Evolutionary conservation across 2,329 filamentous ascomycete genomes (phyloP).

Genomic region (Clonostachys byssicola): DNA sequence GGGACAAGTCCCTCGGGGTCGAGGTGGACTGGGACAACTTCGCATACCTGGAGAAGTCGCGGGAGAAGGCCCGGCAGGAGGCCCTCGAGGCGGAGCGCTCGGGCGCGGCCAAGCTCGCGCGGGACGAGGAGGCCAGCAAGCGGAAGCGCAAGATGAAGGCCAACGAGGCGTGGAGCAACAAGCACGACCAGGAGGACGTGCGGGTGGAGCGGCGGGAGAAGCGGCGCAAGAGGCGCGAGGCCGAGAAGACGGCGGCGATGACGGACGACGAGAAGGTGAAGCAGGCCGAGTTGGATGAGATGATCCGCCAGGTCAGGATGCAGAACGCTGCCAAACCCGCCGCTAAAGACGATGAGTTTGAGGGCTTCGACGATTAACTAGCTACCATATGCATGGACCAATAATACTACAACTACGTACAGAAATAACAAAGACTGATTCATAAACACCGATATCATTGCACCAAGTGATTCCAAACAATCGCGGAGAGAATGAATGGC

Average conservation of each 20-base stretch:
- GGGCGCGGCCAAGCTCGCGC: constrained; percentile 28
- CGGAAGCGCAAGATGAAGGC: constrained; percentile 54
- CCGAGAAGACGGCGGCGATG: constrained; percentile 59
- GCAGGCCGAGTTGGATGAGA: constrained; percentile 55
- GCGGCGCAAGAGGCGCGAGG: constrained; percentile 59
- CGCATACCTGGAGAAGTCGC: constrained; percentile 66
- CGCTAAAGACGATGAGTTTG: constrained; percentile 45
- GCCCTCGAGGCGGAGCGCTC: constrained; percentile 46
- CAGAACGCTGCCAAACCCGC: constrained; percentile 43
- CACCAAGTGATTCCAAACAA: no score
- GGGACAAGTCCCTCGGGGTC: constrained; percentile 59
- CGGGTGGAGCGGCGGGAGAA: constrained; percentile 60
- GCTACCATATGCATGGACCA: no score
- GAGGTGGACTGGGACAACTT: constrained; percentile 65
- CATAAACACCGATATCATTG: no score
- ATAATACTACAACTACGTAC: no score
- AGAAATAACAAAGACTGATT: no score
- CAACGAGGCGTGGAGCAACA: constrained; percentile 70
- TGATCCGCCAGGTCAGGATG: constrained; percentile 61
- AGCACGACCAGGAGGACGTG: constrained; percentile 61
- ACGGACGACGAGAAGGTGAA: constrained; percentile 65
- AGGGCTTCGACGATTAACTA: constrained; percentile 49
- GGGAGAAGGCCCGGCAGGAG: constrained; percentile 61
- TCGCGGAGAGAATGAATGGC: no score
- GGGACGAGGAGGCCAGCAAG: constrained; percentile 18